Conservation (phyloP, 306 rosid species). For the Luffa acutangula region DNA sequence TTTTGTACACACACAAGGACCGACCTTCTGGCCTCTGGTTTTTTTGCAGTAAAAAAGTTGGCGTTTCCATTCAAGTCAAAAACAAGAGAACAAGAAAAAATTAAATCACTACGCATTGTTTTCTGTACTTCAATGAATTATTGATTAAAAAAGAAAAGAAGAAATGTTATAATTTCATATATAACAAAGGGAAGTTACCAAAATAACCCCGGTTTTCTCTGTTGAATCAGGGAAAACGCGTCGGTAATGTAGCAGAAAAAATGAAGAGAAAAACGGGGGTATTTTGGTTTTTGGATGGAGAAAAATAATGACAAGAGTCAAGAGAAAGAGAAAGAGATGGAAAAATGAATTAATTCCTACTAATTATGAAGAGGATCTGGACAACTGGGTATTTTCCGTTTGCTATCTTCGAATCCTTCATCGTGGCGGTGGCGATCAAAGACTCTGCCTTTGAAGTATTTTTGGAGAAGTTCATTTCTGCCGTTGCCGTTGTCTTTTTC, state of each 20-base stretch:
- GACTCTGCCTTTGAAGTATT: conserved; percentile 39
- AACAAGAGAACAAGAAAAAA: neutral
- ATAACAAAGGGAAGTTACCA: conserved; percentile 25
- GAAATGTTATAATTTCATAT: neutral
- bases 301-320: conserved; percentile 7
- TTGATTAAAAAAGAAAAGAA: neutral
- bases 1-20: neutral
- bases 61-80: neutral
- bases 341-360: conserved; percentile 22
- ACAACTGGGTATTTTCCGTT: conserved; percentile 85
- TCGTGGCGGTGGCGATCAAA: conserved; percentile 20
- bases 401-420: conserved; percentile 39
- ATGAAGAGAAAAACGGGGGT: conserved; percentile 72
- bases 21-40: neutral
- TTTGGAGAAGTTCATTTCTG: conserved; percentile 37
- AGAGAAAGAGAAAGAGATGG: neutral
- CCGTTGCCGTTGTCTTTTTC: neutral
- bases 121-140: neutral
- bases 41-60: neutral
- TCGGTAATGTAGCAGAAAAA: conserved; percentile 7
- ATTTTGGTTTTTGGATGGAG: conserved; percentile 68
- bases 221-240: conserved; percentile 15
- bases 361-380: conserved; percentile 99
- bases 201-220: conserved; percentile 87
- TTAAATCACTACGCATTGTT: neutral